phyloP scores from a whole-genome alignment of 1,284 basidiomycete species.

The Naganishia cerealis region DNA sequence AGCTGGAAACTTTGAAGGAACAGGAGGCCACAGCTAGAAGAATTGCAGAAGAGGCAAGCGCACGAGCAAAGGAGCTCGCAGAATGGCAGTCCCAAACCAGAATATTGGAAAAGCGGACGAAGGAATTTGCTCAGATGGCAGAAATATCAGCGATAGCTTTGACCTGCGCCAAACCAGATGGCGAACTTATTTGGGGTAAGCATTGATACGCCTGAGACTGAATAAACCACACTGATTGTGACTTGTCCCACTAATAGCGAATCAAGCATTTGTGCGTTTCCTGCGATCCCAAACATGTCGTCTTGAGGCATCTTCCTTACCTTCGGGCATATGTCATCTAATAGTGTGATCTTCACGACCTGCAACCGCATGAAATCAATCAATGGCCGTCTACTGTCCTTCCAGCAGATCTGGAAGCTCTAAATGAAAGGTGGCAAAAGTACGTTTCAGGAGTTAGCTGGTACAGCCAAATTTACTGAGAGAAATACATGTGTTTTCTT shows the following conservation, averaged over 20 bases:
- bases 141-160: slow-evolving; percentile 29
- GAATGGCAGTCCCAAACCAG: slow-evolving; percentile 21
- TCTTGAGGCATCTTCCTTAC: not conserved
- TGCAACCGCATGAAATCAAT: slow-evolving; percentile 1
- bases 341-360: slow-evolving; percentile 21
- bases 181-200: slow-evolving; percentile 29
- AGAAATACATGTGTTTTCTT: not conserved
- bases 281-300: not conserved
- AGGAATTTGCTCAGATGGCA: slow-evolving; percentile 32
- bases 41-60: slow-evolving; percentile 18
- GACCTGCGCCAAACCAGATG: slow-evolving; percentile 14
- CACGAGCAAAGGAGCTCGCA: slow-evolving; percentile 17
- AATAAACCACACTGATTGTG: not conserved
- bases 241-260: slow-evolving; percentile 2
- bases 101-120: slow-evolving; percentile 22
- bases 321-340: not conserved
- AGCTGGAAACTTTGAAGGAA: slow-evolving; percentile 16
- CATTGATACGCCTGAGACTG: not conserved
- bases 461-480: not conserved
- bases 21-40: slow-evolving; percentile 10
- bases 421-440: slow-evolving; percentile 20
- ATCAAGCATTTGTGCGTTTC: slow-evolving; percentile 22
- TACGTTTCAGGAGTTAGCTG: not conserved
- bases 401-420: slow-evolving; percentile 3
- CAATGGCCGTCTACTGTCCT: slow-evolving; percentile 1